Evolutionary conservation across 2,329 filamentous ascomycete species (phyloP).

Genomic region (Acarospora socialis): DNA sequence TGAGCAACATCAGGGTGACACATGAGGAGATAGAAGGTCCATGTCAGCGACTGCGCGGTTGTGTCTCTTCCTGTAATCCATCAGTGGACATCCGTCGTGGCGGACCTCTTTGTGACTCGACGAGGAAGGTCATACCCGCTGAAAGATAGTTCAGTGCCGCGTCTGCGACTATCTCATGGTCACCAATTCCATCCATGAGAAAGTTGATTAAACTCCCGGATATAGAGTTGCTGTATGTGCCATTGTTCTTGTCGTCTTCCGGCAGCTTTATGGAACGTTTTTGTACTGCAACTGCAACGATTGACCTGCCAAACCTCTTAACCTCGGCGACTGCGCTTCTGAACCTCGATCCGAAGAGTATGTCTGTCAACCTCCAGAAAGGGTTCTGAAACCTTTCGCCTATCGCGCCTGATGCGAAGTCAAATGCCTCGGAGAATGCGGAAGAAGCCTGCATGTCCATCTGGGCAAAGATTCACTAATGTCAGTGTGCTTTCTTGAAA

Average conservation of each 20-base stretch:
- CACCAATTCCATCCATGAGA: slow-evolving; percentile 41
- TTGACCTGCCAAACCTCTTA: slow-evolving; percentile 40
- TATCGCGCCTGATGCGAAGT: slow-evolving; percentile 46
- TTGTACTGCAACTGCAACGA: slow-evolving; percentile 41
- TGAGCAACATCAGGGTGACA: slow-evolving; percentile 30
- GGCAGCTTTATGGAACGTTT: slow-evolving; percentile 21
- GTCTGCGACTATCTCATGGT: slow-evolving; percentile 45
- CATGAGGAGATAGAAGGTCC: slow-evolving; percentile 49
- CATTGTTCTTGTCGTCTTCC: slow-evolving; percentile 8
- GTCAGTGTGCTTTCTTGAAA: slow-evolving; percentile 4
- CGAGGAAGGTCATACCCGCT: slow-evolving; percentile 28
- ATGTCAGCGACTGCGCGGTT: slow-evolving; percentile 50
- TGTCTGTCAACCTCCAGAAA: slow-evolving; percentile 45
- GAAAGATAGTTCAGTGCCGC: slow-evolving; percentile 53
- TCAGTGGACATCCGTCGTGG: slow-evolving; percentile 1
- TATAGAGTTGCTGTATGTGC: slow-evolving; percentile 6
- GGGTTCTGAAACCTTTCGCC: slow-evolving; percentile 53
- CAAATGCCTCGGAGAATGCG: slow-evolving; percentile 46
- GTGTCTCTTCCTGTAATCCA: slow-evolving; percentile 41
- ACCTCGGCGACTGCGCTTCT: slow-evolving; percentile 37
- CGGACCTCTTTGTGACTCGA: background rate
- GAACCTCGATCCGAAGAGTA: slow-evolving; percentile 35
- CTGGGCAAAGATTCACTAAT: slow-evolving; percentile 19
- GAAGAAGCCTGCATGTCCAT: slow-evolving; percentile 53
- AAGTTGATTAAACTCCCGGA: slow-evolving; percentile 41